Evolutionary conservation across 257 asterid genomes (phyloP), one percentile per base, ranked within the genome.

Genomic region (Henckelia pumila): DNA sequence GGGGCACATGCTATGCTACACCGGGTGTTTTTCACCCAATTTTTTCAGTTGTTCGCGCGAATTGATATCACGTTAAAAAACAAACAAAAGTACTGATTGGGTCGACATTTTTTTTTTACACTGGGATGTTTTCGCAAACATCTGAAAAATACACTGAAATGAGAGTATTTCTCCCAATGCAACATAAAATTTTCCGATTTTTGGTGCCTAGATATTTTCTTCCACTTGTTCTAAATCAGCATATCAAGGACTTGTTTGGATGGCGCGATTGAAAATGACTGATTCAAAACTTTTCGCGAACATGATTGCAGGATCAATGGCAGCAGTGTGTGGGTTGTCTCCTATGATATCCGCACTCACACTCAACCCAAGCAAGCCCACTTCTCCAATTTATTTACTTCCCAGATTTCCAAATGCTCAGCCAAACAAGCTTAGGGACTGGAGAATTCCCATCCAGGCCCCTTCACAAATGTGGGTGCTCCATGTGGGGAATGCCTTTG

Each of bases 281-380:
- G 49, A 37, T 11, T 37, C 49, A 17, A 26, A n/a, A 20, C 47
- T 56, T 21, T 26, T 24, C 7, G 6, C 35, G 63, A 29, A 25
- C 16, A 4, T 5, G 40, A 58, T 13, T 62, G 74, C 86, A 92
- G 98, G 99, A 68, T 90, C 99, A 29, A 74, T 90, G 95, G 73
- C 83, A 16, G 99, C 99, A 23, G 80, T 93, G 3, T 93, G 97
- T 74, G 97, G 99, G 1, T 58, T 93, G 70, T 89, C 99, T 8
- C 97, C 99, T 0, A 93, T 93, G 99, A 90, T 93, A 80, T 88
- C 94, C 7, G 92, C 99, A 47, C 50, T 93, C 63, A 82, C 95
- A 65, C 77, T 88, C 13, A 93, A 93, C 67, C 96, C 95, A 64
- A 93, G 97, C 92, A 90, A 88, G 68, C 28, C 84, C 47, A 93